Conservation (phyloP, 352 stramenopile genomes). For the Globisporangium nagaii region DNA sequence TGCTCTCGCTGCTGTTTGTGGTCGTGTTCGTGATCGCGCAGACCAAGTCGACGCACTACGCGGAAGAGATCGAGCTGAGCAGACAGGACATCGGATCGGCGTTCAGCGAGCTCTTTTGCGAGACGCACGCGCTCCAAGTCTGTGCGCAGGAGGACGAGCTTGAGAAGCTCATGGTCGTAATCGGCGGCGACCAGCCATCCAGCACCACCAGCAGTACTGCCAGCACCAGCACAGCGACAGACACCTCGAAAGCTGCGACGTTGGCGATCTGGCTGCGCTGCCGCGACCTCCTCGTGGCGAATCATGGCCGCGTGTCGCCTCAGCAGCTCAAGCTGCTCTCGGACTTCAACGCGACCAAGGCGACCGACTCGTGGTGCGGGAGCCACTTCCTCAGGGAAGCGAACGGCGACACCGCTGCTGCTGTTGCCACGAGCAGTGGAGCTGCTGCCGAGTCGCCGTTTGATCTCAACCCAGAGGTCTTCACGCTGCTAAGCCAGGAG, state of each 20-base stretch:
- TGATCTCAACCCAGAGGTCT: slow-evolving; percentile 9
- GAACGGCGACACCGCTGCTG: background rate
- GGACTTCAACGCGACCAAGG: slow-evolving; percentile 3
- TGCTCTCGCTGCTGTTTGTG: background rate
- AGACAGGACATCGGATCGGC: slow-evolving; percentile 1
- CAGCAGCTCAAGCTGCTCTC: slow-evolving; percentile 9
- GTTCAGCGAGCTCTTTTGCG: slow-evolving; percentile 17
- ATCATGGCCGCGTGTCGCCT: background rate
- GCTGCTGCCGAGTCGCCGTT: background rate
- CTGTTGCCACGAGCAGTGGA: background rate
- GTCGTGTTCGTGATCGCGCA: slow-evolving; percentile 5
- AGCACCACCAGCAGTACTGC: background rate
- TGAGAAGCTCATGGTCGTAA: slow-evolving; percentile 7
- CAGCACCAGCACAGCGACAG: background rate
- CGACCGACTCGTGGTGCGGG: slow-evolving; percentile 14
- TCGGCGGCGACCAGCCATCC: background rate
- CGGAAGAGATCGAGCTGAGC: background rate
- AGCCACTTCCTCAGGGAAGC: background rate
- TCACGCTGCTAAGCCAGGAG: slow-evolving; percentile 4
- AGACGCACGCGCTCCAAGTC: slow-evolving; percentile 11
- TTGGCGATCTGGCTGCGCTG: slow-evolving; percentile 11
- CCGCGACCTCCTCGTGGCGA: slow-evolving; percentile 9
- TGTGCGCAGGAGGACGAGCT: slow-evolving; percentile 6
- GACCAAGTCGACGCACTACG: slow-evolving; percentile 11
- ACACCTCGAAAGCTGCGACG: background rate